phyloP scores from a whole-genome alignment of 129 eudicot genomes.

The Helichrysum umbraculigerum region DNA sequence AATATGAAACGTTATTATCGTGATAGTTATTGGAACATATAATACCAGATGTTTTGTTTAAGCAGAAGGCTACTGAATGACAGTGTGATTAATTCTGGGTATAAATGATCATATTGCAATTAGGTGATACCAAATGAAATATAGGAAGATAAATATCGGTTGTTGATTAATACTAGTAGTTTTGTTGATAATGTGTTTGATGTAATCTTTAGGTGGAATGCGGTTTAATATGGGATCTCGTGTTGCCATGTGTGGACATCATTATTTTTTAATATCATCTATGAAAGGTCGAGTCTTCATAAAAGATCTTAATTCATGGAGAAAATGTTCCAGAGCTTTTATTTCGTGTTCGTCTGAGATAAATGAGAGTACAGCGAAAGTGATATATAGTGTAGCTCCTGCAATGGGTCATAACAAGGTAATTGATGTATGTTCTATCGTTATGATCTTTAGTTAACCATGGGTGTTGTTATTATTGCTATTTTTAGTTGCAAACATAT shows the following conservation, averaged over 20 bases:
- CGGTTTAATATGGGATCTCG: conserved; percentile 10
- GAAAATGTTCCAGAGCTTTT: conserved; percentile 20
- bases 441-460: too few species aligned
- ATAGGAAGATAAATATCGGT: conserved; percentile 4
- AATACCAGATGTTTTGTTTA: neutral
- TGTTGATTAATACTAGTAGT: neutral
- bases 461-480: neutral
- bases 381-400: conserved; percentile 81
- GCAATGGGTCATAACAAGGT: conserved; percentile 97
- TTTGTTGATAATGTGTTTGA: conserved; percentile 6
- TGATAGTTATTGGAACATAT: neutral
- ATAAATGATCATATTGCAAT: neutral
- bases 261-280: conserved; percentile 13
- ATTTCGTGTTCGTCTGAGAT: conserved; percentile 45
- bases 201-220: conserved; percentile 30
- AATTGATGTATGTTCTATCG: neutral
- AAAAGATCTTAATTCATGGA: conserved; percentile 13
- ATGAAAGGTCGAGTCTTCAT: conserved; percentile 5
- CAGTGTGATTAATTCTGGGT: neutral
- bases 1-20: neutral
- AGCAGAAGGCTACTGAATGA: neutral
- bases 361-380: conserved; percentile 44
- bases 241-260: conserved; percentile 12
- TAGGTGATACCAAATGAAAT: neutral
- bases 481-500: neutral